phyloP scores from a whole-genome alignment of 345 rosid genomes.

The Lagerstroemia speciosa region DNA sequence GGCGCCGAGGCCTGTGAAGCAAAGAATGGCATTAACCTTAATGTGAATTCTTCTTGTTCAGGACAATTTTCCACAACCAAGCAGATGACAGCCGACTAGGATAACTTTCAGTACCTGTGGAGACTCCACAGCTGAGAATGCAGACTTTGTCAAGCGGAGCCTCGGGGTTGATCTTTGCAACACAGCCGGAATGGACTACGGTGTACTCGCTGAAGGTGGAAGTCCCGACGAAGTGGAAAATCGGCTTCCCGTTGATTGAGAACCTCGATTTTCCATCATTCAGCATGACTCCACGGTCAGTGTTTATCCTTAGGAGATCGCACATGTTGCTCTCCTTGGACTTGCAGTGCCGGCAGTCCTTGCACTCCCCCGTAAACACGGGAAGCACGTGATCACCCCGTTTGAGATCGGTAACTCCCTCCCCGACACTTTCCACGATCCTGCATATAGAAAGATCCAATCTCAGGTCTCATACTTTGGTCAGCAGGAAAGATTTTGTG shows the following conservation, averaged over 20 bases:
- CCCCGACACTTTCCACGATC: constrained; percentile 30
- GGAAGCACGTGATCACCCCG: constrained; percentile 30
- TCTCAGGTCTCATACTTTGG: neutral
- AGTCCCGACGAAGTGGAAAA: constrained; percentile 30
- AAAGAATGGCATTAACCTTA: neutral
- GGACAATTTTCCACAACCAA: too few relatives aligned
- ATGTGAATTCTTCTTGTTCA: neutral
- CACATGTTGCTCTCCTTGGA: constrained; percentile 32
- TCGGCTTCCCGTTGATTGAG: constrained; percentile 28
- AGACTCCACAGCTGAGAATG: constrained; percentile 37
- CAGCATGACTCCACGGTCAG: constrained; percentile 29
- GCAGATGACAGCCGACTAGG: neutral
- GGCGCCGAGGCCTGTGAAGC: constrained; percentile 27
- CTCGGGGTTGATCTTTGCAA: constrained; percentile 38
- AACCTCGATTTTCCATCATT: constrained; percentile 25
- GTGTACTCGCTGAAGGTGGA: constrained; percentile 39
- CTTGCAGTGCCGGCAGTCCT: constrained; percentile 25
- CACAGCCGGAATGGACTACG: constrained; percentile 28
- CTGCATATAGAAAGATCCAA: neutral
- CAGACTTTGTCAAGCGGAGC: constrained; percentile 45
- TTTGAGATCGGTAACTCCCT: constrained; percentile 21
- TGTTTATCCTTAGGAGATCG: constrained; percentile 25
- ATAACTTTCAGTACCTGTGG: constrained; percentile 22
- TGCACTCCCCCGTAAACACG: constrained; percentile 30
- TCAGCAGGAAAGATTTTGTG: neutral